Evolutionary conservation across 2,329 filamentous ascomycete genomes (phyloP), one percentile per base, ranked within the genome.

Genomic region (Ophiostoma tasmaniense): DNA sequence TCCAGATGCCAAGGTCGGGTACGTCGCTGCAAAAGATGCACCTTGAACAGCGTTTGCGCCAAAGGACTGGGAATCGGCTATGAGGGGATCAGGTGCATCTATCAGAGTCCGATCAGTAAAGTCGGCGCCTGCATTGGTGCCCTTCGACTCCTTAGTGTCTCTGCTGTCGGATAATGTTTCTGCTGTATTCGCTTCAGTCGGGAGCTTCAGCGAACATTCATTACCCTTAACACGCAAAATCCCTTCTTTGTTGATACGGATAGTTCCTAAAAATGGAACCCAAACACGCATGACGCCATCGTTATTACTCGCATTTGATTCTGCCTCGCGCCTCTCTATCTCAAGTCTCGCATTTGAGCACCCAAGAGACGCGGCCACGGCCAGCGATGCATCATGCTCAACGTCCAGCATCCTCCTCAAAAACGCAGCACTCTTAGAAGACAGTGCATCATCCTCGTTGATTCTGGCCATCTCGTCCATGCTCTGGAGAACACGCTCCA

Each of bases 211-310:
- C 3, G 64, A 20, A 13, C 67, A 68, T 4, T 67, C 61, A 2
- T 35, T 67, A 13, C 67, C 66, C 5, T 66, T 39, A 22, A 64
- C 66, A 6, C 69, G 39, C 50, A 70, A 14, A 20, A 72, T 69
- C 14, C 71, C 71, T 4, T 67, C 68, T 20, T 66, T 68, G 67
- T 14, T 66, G 35, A 82, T 78, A 35, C 74, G 75, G 20, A 83
- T 75, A 1, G 74, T 77, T 0, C 81, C 80, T 28, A 81, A 75
- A 55, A 80, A 79, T 0, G 82, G 82, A 22, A 83, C 78, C 14
- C 77, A 74, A 14, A 84, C 78, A 22, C 72, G 71, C 5, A 74
- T 69, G 42, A 69, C 69, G 11, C 67, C 68, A 39, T 62, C 59
- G 2, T 17, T 3, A 1, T 37, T n/a, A 11, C n/a, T 65, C 4